Conservation (phyloP, 768 basidiomycete genomes). For the Naganishia vishniacii region DNA sequence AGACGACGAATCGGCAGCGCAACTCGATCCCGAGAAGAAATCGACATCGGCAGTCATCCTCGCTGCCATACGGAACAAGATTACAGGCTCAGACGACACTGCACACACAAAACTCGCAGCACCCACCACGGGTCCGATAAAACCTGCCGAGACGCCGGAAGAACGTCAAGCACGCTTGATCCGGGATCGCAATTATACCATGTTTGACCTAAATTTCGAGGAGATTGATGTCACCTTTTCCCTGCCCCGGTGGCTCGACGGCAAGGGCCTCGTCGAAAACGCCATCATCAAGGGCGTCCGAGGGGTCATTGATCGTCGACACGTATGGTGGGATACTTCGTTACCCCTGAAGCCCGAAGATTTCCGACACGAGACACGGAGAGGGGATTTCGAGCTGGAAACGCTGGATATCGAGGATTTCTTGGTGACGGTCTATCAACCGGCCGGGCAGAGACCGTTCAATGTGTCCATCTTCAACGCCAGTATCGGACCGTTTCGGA, state of each 20-base stretch:
- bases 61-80: conserved; percentile 9
- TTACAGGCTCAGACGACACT: conserved; percentile 17
- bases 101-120: conserved; percentile 28
- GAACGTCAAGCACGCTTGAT: conserved; percentile 30
- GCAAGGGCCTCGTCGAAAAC: conserved; percentile 84
- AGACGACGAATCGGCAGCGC: conserved; percentile 29
- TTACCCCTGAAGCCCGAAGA: conserved; percentile 71
- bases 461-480: conserved; percentile 72
- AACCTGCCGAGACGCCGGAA: conserved; percentile 1
- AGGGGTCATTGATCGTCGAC: conserved; percentile 83
- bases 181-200: conserved; percentile 63
- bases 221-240: conserved; percentile 93
- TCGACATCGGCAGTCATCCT: conserved; percentile 5
- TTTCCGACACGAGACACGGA: conserved; percentile 66
- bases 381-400: conserved; percentile 88
- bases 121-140: too few relatives aligned
- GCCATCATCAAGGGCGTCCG: conserved; percentile 90
- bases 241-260: conserved; percentile 85
- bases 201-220: conserved; percentile 89
- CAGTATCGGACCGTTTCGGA: conserved; percentile 72
- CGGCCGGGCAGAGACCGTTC: conserved; percentile 75
- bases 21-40: too few relatives aligned
- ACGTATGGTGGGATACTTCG: conserved; percentile 76
- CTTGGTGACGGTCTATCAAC: conserved; percentile 89
- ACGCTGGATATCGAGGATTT: conserved; percentile 86